Base-by-base conservation (phyloP, 2,329 filamentous ascomycete species). In the Knufia petricola region DNA sequence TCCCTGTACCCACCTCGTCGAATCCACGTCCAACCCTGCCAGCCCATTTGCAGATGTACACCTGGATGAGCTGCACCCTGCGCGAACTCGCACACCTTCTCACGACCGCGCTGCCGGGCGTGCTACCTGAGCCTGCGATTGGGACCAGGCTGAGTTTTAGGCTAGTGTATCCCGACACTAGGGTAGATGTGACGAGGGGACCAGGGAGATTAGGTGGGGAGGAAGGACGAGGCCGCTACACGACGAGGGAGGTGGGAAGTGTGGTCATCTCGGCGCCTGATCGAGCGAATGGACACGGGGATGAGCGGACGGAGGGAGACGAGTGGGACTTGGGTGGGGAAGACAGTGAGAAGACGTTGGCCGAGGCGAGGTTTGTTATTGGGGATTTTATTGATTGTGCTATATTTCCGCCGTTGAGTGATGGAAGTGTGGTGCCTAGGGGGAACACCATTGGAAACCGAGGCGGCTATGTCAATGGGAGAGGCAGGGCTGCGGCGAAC, bases 61-160 rank as follows among this genome's bases (percentile, higher is more conserved):
- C 88, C 50, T 94, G 87, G 85, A 76, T 80, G 49, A 80, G 78
- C 59, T 90, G 85, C 68, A 87, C 85, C 2, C 76, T 96, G 20
- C 74, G 77, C 56, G 88, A 95, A 65, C 79, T 96, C 30, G 82
- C 84, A 19, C 79, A 85, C 49, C 81, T 90, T 47, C 76, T 96
- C 49, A 78, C 80, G 23, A 77, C 78, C 44, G 76, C 83, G 1
- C 72, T 86, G 1, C 84, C 85, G 0, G 68, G 72, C 1, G 69
- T 87, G 17, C 76, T 95, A 2, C 87, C 88, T 0, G 71, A 75
- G 31, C 85, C 85, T 0, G 78, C 82, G 4, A 76, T 88, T 34
- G 89, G 90, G 52, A 90, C 88, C 7, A 81, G 90, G 47, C 75
- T 95, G n/a, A 81, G 80, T 52, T 96, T 92, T 68, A 84, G 89